These are phyloP conservation scores for Cystobasidium pallidum DNA, from an alignment of 1,284 basidiomycete genomes.

Conservation along the genomic window DNA sequence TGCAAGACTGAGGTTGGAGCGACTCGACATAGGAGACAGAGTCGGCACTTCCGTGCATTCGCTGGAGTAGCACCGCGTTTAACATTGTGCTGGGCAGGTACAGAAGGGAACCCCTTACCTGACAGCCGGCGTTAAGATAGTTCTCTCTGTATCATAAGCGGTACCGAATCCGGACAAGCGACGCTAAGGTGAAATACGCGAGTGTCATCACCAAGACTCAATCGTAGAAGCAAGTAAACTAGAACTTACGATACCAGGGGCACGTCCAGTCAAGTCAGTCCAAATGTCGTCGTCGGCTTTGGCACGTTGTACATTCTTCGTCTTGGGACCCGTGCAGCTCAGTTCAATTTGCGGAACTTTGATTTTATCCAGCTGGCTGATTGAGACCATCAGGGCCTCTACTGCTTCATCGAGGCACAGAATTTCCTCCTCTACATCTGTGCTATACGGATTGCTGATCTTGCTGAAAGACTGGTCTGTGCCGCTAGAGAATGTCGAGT, in stretches of 20 bases:
- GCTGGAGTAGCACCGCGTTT: slow-evolving; percentile 4
- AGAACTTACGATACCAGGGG: slow-evolving; percentile 22
- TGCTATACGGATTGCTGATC: not conserved
- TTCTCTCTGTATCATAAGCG: slow-evolving; percentile 28
- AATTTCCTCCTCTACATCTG: slow-evolving; percentile 6
- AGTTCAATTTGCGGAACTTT: slow-evolving; percentile 29
- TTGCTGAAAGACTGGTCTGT: not conserved
- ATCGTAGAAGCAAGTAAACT: not conserved
- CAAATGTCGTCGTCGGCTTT: slow-evolving; percentile 36
- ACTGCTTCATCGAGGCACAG: not conserved
- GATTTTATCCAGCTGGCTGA: slow-evolving; percentile 7
- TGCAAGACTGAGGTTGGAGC: slow-evolving; percentile 12
- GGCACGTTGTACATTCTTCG: slow-evolving; percentile 3
- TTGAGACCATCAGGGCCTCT: slow-evolving; percentile 3
- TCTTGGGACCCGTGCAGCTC: slow-evolving; percentile 23
- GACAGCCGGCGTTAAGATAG: slow-evolving; percentile 19
- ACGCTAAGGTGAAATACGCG: not conserved
- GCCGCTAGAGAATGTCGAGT: not conserved
- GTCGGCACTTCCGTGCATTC: slow-evolving; percentile 41
- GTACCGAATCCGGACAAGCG: slow-evolving; percentile 19
- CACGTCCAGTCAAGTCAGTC: slow-evolving; percentile 30
- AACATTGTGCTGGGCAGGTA: not conserved
- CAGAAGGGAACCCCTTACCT: slow-evolving; percentile 9
- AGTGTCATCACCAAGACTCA: not conserved
- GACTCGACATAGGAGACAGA: slow-evolving; percentile 31